Evolutionary conservation across 2,329 filamentous ascomycete species (phyloP).

Genomic region (Pseudofabraea citricarpa): DNA sequence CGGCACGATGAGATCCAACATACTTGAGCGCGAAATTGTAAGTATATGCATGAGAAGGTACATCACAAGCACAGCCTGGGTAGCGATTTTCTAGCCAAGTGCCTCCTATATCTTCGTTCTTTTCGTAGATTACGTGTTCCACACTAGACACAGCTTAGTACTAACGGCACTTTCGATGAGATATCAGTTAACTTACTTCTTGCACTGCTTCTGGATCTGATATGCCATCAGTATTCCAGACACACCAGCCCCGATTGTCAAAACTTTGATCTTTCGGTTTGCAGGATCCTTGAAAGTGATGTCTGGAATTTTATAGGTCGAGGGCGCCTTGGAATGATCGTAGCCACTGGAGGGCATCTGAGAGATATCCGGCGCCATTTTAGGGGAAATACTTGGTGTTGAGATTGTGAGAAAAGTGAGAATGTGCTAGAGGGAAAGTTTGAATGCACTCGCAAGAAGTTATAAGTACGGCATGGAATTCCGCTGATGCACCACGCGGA

Average conservation of each 20-base stretch:
- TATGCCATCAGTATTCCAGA: constrained; percentile 42
- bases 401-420: too few species aligned
- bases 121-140: constrained; percentile 43
- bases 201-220: constrained; percentile 38
- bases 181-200: constrained; percentile 9
- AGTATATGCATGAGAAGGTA: constrained; percentile 22
- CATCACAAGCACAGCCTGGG: constrained; percentile 45
- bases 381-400: too few species aligned
- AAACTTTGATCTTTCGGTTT: constrained; percentile 37
- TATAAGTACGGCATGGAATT: too few species aligned
- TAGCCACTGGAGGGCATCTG: constrained; percentile 5
- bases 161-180: neutral
- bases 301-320: constrained; percentile 11
- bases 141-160: constrained; percentile 27
- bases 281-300: constrained; percentile 26
- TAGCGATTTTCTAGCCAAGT: constrained; percentile 43
- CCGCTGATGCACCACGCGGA: too few species aligned
- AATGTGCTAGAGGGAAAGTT: too few species aligned
- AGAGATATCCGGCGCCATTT: constrained; percentile 17
- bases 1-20: neutral
- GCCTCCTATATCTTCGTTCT: constrained; percentile 37
- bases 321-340: neutral
- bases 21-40: constrained; percentile 55
- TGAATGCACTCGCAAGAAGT: too few species aligned
- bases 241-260: constrained; percentile 43